These are phyloP conservation scores for Amanita polypyramis DNA, from an alignment of 768 basidiomycete species.

Conservation along the genomic window DNA sequence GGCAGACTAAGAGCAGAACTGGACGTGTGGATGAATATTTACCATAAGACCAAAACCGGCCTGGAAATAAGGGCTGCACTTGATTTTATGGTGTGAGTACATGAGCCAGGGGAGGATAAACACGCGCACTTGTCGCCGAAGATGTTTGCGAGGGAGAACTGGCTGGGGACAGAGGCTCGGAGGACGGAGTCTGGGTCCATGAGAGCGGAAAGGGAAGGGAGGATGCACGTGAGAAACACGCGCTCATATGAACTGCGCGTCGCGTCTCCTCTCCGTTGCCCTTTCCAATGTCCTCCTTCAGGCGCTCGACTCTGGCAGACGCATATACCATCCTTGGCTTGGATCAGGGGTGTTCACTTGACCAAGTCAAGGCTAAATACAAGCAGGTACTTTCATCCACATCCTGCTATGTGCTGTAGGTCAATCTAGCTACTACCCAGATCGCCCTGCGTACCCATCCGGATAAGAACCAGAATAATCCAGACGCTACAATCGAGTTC, in stretches of 20 bases:
- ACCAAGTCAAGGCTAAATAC: conserved; percentile 58
- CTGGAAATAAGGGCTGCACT: conserved; percentile 88
- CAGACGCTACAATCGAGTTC: conserved; percentile 57
- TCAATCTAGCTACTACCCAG: conserved; percentile 22
- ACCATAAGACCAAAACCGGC: conserved; percentile 97
- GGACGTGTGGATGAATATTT: neutral
- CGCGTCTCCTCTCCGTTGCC: conserved; percentile 13
- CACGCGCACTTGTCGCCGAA: conserved; percentile 58
- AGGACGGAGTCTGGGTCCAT: conserved; percentile 8
- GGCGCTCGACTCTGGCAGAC: conserved; percentile 13
- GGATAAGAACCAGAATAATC: conserved; percentile 64
- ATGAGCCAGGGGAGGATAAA: conserved; percentile 4
- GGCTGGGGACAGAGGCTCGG: neutral
- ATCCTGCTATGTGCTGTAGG: neutral
- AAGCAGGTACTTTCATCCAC: conserved; percentile 38
- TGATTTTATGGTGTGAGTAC: conserved; percentile 17
- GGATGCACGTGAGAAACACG: conserved; percentile 4
- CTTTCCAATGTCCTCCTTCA: conserved; percentile 8
- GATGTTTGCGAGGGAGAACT: conserved; percentile 28
- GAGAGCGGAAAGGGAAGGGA: conserved; percentile 8
- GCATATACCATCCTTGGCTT: conserved; percentile 40
- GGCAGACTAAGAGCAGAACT: conserved; percentile 1
- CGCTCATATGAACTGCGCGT: conserved; percentile 13
- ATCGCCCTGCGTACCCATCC: conserved; percentile 63
- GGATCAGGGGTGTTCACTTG: conserved; percentile 48